Evolutionary conservation across 139 green algal species (phyloP).

Genomic region (Asterochloris erici): DNA sequence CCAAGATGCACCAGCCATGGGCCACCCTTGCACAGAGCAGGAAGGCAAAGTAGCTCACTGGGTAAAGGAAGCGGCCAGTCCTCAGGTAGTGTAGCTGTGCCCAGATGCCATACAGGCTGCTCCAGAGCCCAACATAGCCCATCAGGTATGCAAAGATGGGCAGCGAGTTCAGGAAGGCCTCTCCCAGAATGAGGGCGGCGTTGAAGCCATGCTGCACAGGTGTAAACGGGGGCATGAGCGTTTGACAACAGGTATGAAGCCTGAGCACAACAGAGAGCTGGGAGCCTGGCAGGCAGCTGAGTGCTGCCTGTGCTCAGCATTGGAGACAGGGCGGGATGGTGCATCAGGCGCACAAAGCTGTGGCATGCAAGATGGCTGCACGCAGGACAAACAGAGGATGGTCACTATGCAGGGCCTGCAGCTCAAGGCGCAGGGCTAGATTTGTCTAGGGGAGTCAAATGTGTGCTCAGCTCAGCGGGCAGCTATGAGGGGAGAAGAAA

Average conservation of each 20-base stretch:
- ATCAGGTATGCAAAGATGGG: constrained; percentile 16
- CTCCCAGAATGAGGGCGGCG: background rate
- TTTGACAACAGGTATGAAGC: too few species aligned
- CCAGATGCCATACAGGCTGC: constrained; percentile 5
- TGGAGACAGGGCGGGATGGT: background rate
- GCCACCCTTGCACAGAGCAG: background rate
- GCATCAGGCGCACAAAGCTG: too few species aligned
- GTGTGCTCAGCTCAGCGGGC: too few species aligned
- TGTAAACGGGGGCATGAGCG: too few species aligned
- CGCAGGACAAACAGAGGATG: too few species aligned
- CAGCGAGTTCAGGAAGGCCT: constrained; percentile 3
- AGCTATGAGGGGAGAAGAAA: too few species aligned
- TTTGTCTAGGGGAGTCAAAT: too few species aligned
- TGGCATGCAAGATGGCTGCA: too few species aligned
- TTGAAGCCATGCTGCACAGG: constrained; percentile 15
- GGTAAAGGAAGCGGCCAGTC: constrained; percentile 10
- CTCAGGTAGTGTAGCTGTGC: constrained; percentile 6
- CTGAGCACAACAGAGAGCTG: background rate
- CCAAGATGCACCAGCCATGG: background rate
- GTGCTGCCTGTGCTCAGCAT: background rate
- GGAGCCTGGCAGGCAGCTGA: background rate
- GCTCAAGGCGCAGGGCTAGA: too few species aligned
- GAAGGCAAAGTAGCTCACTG: background rate
- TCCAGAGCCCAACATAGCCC: constrained; percentile 15
- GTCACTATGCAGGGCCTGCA: too few species aligned